Percentiles rank a stretch among this genome's conserved stretches.
Evolutionary conservation across 139 green algal species (phyloP).

Genomic region (Trebouxia sp.): DNA sequence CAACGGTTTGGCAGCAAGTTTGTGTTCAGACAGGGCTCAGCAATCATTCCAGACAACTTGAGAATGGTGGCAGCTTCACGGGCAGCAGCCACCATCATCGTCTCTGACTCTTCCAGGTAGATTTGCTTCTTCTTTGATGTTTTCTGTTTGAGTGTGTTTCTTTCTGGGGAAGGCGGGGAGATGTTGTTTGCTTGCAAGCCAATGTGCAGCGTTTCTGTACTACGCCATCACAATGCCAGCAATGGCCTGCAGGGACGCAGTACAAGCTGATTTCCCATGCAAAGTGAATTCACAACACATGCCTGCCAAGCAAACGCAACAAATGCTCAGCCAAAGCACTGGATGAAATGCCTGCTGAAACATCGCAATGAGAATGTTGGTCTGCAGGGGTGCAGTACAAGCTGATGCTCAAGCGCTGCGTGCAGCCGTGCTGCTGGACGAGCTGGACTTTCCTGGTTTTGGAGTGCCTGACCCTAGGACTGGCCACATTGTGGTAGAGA

Average conservation of each 20-base stretch:
- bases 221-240: no score
- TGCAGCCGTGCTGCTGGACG: conserved; percentile 51
- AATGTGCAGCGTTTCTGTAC: not conserved
- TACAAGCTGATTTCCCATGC: conserved; percentile 49
- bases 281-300: no score
- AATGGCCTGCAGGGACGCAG: conserved; percentile 32
- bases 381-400: conserved; percentile 36
- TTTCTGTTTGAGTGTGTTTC: no score
- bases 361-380: no score
- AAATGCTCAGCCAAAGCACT: no score
- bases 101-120: conserved; percentile 51
- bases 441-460: conserved; percentile 36
- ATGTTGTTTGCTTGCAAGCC: no score
- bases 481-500: conserved; percentile 51
- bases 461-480: conserved; percentile 22
- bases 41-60: conserved; percentile 45
- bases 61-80: conserved; percentile 39
- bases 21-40: conserved; percentile 55
- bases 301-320: no score
- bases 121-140: no score
- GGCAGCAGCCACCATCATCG: conserved; percentile 46
- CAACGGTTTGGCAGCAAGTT: conserved; percentile 43
- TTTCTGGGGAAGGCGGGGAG: no score
- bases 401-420: conserved; percentile 49
- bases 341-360: no score